Percentiles rank a stretch among this genome's conserved stretches.
Evolutionary conservation across 1,284 basidiomycete species (phyloP).

Genomic region (Sporisorium graminicola): DNA sequence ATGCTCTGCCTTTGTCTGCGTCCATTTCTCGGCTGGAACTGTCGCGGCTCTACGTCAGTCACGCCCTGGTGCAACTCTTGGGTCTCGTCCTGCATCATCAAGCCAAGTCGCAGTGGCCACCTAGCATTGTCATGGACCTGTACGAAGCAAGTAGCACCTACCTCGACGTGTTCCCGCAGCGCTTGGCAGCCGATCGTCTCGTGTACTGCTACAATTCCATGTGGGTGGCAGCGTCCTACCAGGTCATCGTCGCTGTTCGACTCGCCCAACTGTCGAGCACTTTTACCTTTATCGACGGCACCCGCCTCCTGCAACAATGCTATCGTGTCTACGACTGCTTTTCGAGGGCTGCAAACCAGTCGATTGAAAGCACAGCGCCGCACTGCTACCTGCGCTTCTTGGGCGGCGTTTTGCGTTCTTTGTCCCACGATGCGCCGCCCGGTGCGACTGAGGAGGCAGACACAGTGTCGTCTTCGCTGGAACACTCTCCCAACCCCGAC

Average conservation of each 20-base stretch:
- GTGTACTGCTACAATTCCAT: conserved; percentile 14
- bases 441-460: no score
- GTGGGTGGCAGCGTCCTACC: conserved; percentile 14
- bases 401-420: not conserved
- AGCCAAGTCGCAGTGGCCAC: conserved; percentile 2
- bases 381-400: conserved; percentile 11
- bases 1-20: not conserved
- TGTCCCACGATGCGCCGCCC: not conserved
- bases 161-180: conserved; percentile 6
- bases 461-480: no score
- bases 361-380: not conserved
- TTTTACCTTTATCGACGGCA: conserved; percentile 10
- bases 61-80: conserved; percentile 13
- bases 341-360: not conserved
- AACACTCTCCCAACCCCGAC: no score
- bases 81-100: conserved; percentile 11
- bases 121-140: conserved; percentile 7
- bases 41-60: conserved; percentile 8
- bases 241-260: conserved; percentile 9
- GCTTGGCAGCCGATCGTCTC: conserved; percentile 1
- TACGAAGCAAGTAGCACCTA: conserved; percentile 11
- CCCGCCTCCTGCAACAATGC: not conserved
- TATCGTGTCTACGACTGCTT: not conserved
- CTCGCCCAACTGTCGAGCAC: conserved; percentile 2
- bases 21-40: conserved; percentile 12